phyloP scores from a whole-genome alignment of 306 rosid species.

The Pyrus communis region DNA sequence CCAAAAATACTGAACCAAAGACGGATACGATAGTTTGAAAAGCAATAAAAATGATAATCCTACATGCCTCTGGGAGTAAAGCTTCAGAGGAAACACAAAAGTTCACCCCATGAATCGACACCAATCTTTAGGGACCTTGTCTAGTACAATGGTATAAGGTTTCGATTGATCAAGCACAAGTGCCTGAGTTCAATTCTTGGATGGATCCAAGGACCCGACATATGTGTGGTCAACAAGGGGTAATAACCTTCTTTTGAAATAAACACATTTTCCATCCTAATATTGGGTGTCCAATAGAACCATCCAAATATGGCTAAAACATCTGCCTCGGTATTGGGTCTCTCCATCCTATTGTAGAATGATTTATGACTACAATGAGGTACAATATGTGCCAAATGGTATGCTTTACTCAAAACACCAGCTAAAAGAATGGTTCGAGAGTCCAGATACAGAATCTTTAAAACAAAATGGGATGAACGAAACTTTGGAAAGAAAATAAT shows the following conservation, averaged over 20 bases:
- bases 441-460: background rate
- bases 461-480: background rate
- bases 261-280: background rate
- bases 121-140: background rate
- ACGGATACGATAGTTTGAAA: background rate
- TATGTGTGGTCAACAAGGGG: background rate
- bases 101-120: background rate
- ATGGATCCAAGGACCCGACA: background rate
- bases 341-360: background rate
- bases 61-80: background rate
- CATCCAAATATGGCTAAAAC: background rate
- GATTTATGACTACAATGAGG: background rate
- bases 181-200: background rate
- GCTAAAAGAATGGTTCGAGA: background rate
- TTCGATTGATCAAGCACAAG: background rate
- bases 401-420: background rate
- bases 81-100: background rate
- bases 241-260: background rate
- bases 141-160: background rate
- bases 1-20: background rate
- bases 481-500: background rate
- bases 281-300: background rate
- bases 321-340: background rate
- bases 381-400: background rate
- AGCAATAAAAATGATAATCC: background rate